phyloP scores from a whole-genome alignment of 1,284 basidiomycete species.

The Irpex rosettiformis region DNA sequence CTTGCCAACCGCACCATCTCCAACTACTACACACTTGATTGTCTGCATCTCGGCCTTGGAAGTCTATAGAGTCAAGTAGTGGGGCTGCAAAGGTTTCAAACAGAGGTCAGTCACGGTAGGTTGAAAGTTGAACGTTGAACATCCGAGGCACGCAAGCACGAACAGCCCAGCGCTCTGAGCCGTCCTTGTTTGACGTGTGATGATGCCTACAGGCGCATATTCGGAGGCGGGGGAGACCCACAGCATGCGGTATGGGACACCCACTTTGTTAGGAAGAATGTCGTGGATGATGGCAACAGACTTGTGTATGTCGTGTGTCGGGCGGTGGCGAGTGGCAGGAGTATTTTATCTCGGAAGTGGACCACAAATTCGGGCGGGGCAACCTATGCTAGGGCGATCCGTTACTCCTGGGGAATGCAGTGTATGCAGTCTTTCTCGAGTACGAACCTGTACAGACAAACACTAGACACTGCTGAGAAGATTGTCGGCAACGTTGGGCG shows the following conservation, averaged over 20 bases:
- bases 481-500: slow-evolving; percentile 16
- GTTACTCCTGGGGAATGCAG: not conserved
- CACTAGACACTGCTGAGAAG: slow-evolving; percentile 16
- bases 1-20: slow-evolving; percentile 99
- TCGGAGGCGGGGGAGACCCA: not conserved
- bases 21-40: slow-evolving; percentile 98
- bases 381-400: slow-evolving; percentile 7
- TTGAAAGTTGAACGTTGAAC: slow-evolving; percentile 11
- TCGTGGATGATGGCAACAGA: slow-evolving; percentile 10
- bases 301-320: slow-evolving; percentile 13
- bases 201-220: slow-evolving; percentile 11
- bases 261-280: slow-evolving; percentile 12
- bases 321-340: slow-evolving; percentile 8
- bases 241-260: slow-evolving; percentile 8
- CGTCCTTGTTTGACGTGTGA: slow-evolving; percentile 9
- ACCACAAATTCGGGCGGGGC: slow-evolving; percentile 8
- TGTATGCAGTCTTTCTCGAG: not conserved
- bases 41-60: slow-evolving; percentile 73
- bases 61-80: slow-evolving; percentile 22
- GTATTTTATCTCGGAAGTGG: slow-evolving; percentile 16
- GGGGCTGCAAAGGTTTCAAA: slow-evolving; percentile 4
- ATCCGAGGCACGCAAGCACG: slow-evolving; percentile 7
- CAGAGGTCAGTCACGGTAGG: slow-evolving; percentile 6
- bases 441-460: slow-evolving; percentile 16
- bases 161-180: slow-evolving; percentile 10